phyloP scores from a whole-genome alignment of 1,139 yeast genomes.

The Sugiyamaella pinicola region DNA sequence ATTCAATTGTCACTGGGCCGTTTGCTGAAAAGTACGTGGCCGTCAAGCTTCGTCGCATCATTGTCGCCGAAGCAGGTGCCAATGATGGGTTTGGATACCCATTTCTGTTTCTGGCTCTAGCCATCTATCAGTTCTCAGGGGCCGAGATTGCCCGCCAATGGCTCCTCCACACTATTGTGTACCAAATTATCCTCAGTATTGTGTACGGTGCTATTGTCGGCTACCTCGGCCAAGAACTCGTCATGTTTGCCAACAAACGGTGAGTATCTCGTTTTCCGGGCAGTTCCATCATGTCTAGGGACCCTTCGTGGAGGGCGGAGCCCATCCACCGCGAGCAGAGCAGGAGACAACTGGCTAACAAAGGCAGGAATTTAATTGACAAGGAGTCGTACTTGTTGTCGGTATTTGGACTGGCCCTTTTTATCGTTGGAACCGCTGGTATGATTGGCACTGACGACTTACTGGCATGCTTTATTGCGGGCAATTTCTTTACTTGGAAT shows the following conservation, averaged over 20 bases:
- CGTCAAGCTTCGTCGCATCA: constrained; percentile 37
- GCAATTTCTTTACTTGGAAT: constrained; percentile 40
- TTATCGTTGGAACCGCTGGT: constrained; percentile 56
- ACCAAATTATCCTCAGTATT: constrained; percentile 43
- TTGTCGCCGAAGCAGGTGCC: constrained; percentile 48
- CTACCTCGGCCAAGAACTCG: constrained; percentile 36
- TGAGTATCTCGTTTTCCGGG: not conserved
- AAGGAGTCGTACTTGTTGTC: constrained; percentile 68
- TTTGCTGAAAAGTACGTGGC: constrained; percentile 46
- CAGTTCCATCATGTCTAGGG: no score
- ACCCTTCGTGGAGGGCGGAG: no score
- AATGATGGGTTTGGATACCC: constrained; percentile 49
- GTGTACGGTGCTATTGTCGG: constrained; percentile 44
- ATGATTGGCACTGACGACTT: constrained; percentile 46
- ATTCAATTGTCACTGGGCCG: constrained; percentile 48
- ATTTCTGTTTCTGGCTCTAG: constrained; percentile 43
- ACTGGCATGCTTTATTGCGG: constrained; percentile 45
- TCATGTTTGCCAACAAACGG: constrained; percentile 34
- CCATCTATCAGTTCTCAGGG: constrained; percentile 37
- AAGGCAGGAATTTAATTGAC: constrained; percentile 36
- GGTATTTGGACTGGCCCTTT: constrained; percentile 71
- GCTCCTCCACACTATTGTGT: constrained; percentile 43
- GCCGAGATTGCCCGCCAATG: constrained; percentile 42
- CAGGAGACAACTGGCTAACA: constrained; percentile 8
- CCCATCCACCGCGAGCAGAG: no score